Conservation (phyloP, 164 flowering plant genomes). For the Stephania japonica region DNA sequence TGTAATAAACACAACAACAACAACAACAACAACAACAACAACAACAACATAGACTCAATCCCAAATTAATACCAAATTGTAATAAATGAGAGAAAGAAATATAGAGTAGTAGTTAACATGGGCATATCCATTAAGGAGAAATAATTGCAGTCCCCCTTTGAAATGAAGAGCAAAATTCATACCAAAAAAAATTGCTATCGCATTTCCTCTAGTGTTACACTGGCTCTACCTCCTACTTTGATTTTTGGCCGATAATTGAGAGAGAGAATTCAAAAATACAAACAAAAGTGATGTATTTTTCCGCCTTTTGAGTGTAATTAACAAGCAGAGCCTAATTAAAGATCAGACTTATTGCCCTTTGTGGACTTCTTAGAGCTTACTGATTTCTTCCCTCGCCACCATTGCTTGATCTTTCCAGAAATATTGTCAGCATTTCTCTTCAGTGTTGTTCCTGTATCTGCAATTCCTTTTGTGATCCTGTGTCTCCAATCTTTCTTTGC, state of each 20-base stretch:
- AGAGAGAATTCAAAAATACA: neutral
- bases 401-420: slow-evolving; percentile 34
- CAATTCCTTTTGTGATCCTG: slow-evolving; percentile 34
- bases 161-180: neutral
- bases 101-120: too few species aligned
- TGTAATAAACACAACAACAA: too few species aligned
- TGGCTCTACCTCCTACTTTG: neutral
- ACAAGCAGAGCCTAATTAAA: slow-evolving; percentile 24
- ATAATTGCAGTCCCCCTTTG: neutral
- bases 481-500: slow-evolving; percentile 53
- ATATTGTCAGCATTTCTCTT: slow-evolving; percentile 47
- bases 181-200: neutral
- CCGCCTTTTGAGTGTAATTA: neutral
- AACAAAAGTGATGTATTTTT: neutral
- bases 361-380: slow-evolving; percentile 29
- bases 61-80: too few species aligned
- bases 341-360: slow-evolving; percentile 47
- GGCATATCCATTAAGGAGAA: too few species aligned
- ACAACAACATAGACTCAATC: too few species aligned
- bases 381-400: slow-evolving; percentile 55
- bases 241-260: neutral
- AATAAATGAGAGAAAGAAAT: too few species aligned
- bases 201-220: neutral
- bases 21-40: too few species aligned
- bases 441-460: slow-evolving; percentile 31